phyloP scores from a whole-genome alignment of 1,284 basidiomycete genomes.

The Omphalotus olearius region DNA sequence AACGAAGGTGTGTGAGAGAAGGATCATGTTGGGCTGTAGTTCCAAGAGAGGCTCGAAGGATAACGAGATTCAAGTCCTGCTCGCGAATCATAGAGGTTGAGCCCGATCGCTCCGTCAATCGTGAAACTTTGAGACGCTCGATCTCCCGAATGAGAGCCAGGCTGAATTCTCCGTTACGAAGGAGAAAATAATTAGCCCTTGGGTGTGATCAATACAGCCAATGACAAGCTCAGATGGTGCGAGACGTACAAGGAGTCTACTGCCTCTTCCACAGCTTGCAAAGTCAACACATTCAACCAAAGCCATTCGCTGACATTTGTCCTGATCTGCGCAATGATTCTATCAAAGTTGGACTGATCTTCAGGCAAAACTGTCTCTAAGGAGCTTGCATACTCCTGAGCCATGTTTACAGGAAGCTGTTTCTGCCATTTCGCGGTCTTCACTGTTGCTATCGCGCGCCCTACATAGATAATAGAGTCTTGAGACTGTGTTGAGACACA shows the following conservation, averaged over 20 bases:
- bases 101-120: constrained; percentile 63
- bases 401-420: constrained; percentile 65
- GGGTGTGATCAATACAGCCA: constrained; percentile 1
- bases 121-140: constrained; percentile 71
- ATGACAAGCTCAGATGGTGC: not conserved
- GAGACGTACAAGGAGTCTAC: constrained; percentile 63
- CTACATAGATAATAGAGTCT: constrained; percentile 84
- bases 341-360: constrained; percentile 73
- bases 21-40: constrained; percentile 82
- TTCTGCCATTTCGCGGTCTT: constrained; percentile 75
- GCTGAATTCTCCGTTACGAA: constrained; percentile 84
- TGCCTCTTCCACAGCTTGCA: constrained; percentile 74
- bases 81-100: constrained; percentile 76
- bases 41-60: constrained; percentile 79
- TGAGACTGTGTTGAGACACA: constrained; percentile 67
- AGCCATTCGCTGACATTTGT: constrained; percentile 84
- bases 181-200: constrained; percentile 77
- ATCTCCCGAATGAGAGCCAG: constrained; percentile 80
- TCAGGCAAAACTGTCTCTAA: constrained; percentile 67
- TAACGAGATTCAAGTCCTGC: constrained; percentile 79
- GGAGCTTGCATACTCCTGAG: constrained; percentile 58
- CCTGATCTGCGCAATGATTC: constrained; percentile 65
- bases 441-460: constrained; percentile 82
- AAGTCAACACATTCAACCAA: constrained; percentile 85
- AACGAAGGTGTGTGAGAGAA: constrained; percentile 63